These are phyloP conservation scores for Melastoma malabathricum DNA, from an alignment of 345 rosid genomes.

Conservation along the genomic window DNA sequence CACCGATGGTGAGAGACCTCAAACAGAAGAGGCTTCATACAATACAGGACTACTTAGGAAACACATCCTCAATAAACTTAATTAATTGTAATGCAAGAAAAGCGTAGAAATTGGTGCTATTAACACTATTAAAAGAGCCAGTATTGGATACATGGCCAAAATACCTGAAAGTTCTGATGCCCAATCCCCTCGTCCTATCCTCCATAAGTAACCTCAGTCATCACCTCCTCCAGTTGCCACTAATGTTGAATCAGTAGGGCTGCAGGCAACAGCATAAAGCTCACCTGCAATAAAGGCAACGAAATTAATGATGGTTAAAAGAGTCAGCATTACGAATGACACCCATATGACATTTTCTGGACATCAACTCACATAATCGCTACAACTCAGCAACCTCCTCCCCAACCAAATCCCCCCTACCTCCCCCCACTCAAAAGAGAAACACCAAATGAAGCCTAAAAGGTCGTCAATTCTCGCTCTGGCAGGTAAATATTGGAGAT, in stretches of 20 bases:
- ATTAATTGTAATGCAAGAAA: too few relatives aligned
- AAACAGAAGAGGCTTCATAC: background rate
- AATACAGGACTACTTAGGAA: too few relatives aligned
- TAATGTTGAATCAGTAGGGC: constrained; percentile 57
- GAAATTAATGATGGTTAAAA: background rate
- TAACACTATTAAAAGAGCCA: background rate
- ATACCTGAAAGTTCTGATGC: constrained; percentile 57
- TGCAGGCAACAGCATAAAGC: constrained; percentile 61
- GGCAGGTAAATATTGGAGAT: too few relatives aligned
- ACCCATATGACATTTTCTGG: background rate
- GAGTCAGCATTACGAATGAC: background rate
- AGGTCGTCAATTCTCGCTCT: too few relatives aligned
- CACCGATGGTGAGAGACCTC: background rate
- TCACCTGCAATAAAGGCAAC: constrained; percentile 33
- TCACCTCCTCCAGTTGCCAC: constrained; percentile 97
- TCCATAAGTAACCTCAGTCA: constrained; percentile 75
- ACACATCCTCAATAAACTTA: too few relatives aligned
- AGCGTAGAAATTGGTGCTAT: background rate
- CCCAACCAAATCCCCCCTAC: too few relatives aligned
- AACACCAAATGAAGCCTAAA: too few relatives aligned
- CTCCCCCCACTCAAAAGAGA: too few relatives aligned
- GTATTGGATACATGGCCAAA: background rate
- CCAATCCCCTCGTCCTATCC: constrained; percentile 84
- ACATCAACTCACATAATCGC: background rate
- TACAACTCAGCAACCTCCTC: too few relatives aligned